Conservation (phyloP, 2,329 filamentous ascomycete genomes). For the Monilinia fructicola region DNA sequence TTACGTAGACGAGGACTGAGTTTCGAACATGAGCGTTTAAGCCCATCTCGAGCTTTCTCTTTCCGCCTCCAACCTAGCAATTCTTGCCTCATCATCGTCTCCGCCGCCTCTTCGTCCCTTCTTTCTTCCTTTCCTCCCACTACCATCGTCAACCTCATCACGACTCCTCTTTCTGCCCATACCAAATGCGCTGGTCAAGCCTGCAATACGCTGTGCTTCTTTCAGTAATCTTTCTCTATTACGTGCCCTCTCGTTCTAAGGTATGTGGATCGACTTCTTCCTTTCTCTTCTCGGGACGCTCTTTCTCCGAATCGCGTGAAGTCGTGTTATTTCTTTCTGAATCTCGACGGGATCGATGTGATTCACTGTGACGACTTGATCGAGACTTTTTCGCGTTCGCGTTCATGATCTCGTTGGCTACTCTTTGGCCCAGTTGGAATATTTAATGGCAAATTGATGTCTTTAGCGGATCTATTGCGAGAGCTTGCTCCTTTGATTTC, state of each 20-base stretch:
- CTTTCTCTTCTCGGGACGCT: slow-evolving; percentile 27
- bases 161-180: slow-evolving; percentile 46
- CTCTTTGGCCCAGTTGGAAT: slow-evolving; percentile 38
- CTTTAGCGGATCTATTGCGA: slow-evolving; percentile 33
- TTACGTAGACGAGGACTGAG: neutral
- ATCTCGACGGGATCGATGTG: slow-evolving; percentile 44
- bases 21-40: neutral
- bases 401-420: slow-evolving; percentile 30
- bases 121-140: slow-evolving; percentile 51
- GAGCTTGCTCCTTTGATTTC: slow-evolving; percentile 40
- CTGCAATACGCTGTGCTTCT: slow-evolving; percentile 65
- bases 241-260: slow-evolving; percentile 65
- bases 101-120: slow-evolving; percentile 36
- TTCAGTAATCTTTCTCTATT: slow-evolving; percentile 66
- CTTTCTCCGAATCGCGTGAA: slow-evolving; percentile 22
- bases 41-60: slow-evolving; percentile 50
- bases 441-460: slow-evolving; percentile 34
- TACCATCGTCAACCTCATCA: slow-evolving; percentile 45
- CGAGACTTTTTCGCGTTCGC: slow-evolving; percentile 34
- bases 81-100: slow-evolving; percentile 39
- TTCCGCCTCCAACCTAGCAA: slow-evolving; percentile 55
- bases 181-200: slow-evolving; percentile 45
- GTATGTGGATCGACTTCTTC: slow-evolving; percentile 51
- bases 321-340: slow-evolving; percentile 29
- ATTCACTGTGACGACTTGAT: slow-evolving; percentile 30